These are phyloP conservation scores for Gloeostereum incarnatum DNA, from an alignment of 768 basidiomycete species.

Conservation along the genomic window DNA sequence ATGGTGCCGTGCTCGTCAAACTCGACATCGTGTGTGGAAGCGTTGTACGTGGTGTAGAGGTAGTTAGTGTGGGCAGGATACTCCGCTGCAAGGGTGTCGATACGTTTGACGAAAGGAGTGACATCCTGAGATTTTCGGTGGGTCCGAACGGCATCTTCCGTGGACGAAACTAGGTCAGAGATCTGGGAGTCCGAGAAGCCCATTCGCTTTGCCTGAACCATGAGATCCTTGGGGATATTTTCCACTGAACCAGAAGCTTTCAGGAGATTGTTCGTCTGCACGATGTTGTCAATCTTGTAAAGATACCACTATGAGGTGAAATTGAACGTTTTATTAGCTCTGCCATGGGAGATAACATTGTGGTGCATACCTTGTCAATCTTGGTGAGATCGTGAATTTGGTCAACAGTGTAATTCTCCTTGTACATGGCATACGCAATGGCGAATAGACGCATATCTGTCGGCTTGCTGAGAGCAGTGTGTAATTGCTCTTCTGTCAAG, in stretches of 20 bases:
- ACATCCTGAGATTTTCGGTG: conserved; percentile 82
- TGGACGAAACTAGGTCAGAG: conserved; percentile 63
- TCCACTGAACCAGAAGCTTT: conserved; percentile 63
- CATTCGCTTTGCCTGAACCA: conserved; percentile 85
- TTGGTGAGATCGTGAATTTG: conserved; percentile 89
- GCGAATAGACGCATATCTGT: conserved; percentile 97
- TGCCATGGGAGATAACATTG: background rate
- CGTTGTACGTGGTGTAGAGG: conserved; percentile 99
- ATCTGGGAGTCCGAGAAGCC: conserved; percentile 95
- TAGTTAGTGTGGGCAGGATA: conserved; percentile 99
- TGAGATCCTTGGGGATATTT: conserved; percentile 62
- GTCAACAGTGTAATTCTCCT: conserved; percentile 85
- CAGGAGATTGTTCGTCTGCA: conserved; percentile 73
- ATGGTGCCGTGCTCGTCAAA: conserved; percentile 98
- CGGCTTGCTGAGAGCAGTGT: conserved; percentile 68
- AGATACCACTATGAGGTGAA: conserved; percentile 73
- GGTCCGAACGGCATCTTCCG: conserved; percentile 73
- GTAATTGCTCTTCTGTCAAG: conserved; percentile 68
- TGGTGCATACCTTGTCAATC: conserved; percentile 76
- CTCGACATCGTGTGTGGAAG: conserved; percentile 88
- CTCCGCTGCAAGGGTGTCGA: conserved; percentile 98
- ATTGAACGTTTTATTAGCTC: background rate
- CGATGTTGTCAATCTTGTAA: conserved; percentile 98
- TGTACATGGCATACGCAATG: conserved; percentile 97
- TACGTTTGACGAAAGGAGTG: conserved; percentile 97